These are phyloP conservation scores for Parastagonospora nodorum DNA, from an alignment of 2,329 filamentous ascomycete genomes.

Conservation along the genomic window DNA sequence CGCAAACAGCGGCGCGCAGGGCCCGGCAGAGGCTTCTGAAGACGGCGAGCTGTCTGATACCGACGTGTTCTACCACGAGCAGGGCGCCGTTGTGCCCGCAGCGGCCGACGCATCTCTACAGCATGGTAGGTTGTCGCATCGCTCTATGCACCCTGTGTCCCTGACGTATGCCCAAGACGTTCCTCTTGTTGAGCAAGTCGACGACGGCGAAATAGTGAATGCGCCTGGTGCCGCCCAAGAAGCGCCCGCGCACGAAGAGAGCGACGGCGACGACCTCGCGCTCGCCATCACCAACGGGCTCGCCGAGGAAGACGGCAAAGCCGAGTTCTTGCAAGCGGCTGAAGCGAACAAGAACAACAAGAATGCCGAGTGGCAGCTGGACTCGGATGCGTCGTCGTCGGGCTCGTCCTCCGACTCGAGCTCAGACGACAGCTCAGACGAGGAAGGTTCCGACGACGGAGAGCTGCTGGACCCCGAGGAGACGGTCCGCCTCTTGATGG, in stretches of 20 bases:
- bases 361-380: slow-evolving; percentile 80
- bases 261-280: slow-evolving; percentile 10
- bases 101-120: slow-evolving; percentile 30
- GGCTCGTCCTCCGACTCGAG: slow-evolving; percentile 51
- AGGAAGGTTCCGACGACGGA: slow-evolving; percentile 66
- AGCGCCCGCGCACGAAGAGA: slow-evolving; percentile 8
- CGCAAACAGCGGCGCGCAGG: slow-evolving; percentile 17
- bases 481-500: slow-evolving; percentile 84
- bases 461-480: slow-evolving; percentile 79
- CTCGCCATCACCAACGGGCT: slow-evolving; percentile 9
- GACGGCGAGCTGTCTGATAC: slow-evolving; percentile 43
- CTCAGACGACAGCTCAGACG: slow-evolving; percentile 56
- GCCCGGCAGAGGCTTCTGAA: slow-evolving; percentile 25
- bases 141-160: slow-evolving; percentile 24
- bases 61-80: slow-evolving; percentile 36
- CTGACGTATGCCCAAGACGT: slow-evolving; percentile 30
- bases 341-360: slow-evolving; percentile 54
- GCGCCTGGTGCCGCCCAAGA: slow-evolving; percentile 2
- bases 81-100: slow-evolving; percentile 21
- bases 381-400: slow-evolving; percentile 65
- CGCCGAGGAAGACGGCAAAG: slow-evolving; percentile 34
- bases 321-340: slow-evolving; percentile 52
- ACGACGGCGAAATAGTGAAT: slow-evolving; percentile 20
- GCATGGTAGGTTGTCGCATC: slow-evolving; percentile 33
- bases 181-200: slow-evolving; percentile 17